Evolutionary conservation across 2,329 filamentous ascomycete species (phyloP), one percentile per base, ranked within the genome.

Genomic region (Delphinella strobiligena): DNA sequence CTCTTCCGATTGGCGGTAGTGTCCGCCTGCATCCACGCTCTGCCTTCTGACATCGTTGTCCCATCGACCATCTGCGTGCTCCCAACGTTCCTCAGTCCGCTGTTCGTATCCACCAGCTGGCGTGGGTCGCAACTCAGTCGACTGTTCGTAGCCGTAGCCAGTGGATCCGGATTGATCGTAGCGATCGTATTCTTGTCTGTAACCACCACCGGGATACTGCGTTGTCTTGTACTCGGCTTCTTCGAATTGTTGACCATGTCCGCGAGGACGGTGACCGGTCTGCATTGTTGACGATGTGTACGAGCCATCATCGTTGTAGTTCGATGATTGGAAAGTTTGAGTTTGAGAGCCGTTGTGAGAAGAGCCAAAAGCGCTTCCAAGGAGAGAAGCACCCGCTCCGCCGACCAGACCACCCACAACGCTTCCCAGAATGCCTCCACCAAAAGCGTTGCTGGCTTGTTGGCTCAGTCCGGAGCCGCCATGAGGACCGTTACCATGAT

Each of bases 361-460:
- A 40, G 42, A 41, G 45, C 68, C 66, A 38, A 81, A 72, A 11
- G 70, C 71, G 10, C 72, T 71, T 9, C 78, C 74, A 7, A 93
- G 70, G 12, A 88, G 62, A 30, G 74, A 75, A 27, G 72, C 72
- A 19, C 69, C 68, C 44, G 73, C 60, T 18, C 64, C 68, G 19
- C 69, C 65, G 19, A 82, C 80, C 24, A 82, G 60, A 19, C 78
- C 75, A 40, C 78, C 80, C 10, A 93, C 67, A 32, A 93, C 63
- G 17, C 80, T 78, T 19, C 82, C 80, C 1, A 86, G 56, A 9
- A 74, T 74, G 36, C 79, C 76, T 35, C 77, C 77, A 33, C 75
- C 75, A 36, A 75, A 70, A 34, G 73, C 74, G 49, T 78, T 69
- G 43, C 71, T 69, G 5, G 73, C 60, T 47, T 51, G n/a, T 42